A percentile compares a stretch with the other conserved stretches of the same genome.
Evolutionary conservation across 192 early-diverging fungal genomes (phyloP).

Genomic region (Entomortierella parvispora): DNA sequence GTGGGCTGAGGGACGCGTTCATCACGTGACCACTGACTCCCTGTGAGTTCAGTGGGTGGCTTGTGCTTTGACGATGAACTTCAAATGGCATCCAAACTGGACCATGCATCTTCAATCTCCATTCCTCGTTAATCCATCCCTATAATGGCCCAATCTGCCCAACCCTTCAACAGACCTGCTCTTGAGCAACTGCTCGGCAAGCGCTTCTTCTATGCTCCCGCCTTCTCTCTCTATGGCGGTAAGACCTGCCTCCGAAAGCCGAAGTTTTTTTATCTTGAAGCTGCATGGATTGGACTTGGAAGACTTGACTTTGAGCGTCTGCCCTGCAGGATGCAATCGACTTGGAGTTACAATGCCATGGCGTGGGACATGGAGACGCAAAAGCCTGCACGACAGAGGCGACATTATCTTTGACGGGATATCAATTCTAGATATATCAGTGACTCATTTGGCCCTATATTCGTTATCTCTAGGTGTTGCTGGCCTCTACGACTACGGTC

Average conservation of each 20-base stretch:
- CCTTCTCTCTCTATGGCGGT: constrained; percentile 97
- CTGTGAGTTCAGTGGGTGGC: too few species aligned
- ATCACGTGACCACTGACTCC: too few species aligned
- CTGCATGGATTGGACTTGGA: too few species aligned
- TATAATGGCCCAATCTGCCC: constrained; percentile 37
- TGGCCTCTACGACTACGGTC: constrained; percentile 98
- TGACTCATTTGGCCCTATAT: constrained; percentile 1
- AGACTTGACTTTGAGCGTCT: too few species aligned
- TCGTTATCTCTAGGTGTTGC: constrained; percentile 74
- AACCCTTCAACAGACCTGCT: constrained; percentile 49
- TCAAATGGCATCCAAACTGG: too few species aligned
- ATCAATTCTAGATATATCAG: too few species aligned
- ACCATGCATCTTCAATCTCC: too few species aligned
- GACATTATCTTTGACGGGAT: not conserved
- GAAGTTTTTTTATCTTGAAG: too few species aligned
- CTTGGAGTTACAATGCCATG: not conserved
- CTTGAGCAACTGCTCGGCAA: constrained; percentile 76
- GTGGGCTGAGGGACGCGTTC: too few species aligned
- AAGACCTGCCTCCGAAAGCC: too few species aligned
- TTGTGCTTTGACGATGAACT: too few species aligned
- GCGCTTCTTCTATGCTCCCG: constrained; percentile 97
- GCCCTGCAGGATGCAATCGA: not conserved
- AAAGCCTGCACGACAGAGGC: not conserved
- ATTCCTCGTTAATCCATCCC: not conserved
- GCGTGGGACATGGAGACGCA: too few species aligned